Base-by-base conservation (phyloP, 768 basidiomycete species). In the Suillus subalutaceus region DNA sequence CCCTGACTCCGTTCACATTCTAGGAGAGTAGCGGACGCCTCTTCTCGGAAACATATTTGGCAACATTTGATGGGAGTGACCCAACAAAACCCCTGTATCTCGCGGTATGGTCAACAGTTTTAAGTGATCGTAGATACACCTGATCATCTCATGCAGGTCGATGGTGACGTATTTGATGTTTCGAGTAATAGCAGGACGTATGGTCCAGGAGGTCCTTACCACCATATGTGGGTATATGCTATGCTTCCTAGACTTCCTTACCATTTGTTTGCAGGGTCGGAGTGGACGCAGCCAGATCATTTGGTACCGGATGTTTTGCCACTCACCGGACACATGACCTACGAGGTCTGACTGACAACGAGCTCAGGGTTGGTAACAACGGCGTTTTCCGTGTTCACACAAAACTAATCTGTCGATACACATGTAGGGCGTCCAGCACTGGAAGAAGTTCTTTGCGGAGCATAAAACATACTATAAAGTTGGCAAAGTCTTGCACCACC, bases 141-240 rank as follows among this genome's bases (percentile, higher is more conserved):
- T 64, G 8, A 43, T 59, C 20, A 23, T 71, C 66, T 64, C 64
- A 67, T 72, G 55, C 55, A 94, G 93, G 91, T 99, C 75, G 93
- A 95, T 74, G 92, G 93, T 15, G 91, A 92, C 62, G 94, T 99
- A 9, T 99, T 89, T 78, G 96, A 99, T 73, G 96, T 99, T 62
- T 87, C 90, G n/a, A 84, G 85, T 67, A 89, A 88, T 70, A 81
- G 83, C 66, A 83, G 90, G 26, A 83, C 85, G 12, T 99, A 99
- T 76, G 94, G 96, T 62, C 91, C 90, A 46, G 96, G 96, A 16
- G 96, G 95, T 46, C 86, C 92, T 50, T 94, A 94, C 79, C 83
- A 88, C 70, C 81, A 87, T 73, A 83, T 92, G 91, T 90, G 73
- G 75, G 71, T 76, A 61, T 53, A 52, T 52, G n/a, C 50, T 43